Evolutionary conservation across 768 basidiomycete genomes (phyloP), one percentile per base, ranked within the genome.

Genomic region (Tricholoma hemisulphureum): DNA sequence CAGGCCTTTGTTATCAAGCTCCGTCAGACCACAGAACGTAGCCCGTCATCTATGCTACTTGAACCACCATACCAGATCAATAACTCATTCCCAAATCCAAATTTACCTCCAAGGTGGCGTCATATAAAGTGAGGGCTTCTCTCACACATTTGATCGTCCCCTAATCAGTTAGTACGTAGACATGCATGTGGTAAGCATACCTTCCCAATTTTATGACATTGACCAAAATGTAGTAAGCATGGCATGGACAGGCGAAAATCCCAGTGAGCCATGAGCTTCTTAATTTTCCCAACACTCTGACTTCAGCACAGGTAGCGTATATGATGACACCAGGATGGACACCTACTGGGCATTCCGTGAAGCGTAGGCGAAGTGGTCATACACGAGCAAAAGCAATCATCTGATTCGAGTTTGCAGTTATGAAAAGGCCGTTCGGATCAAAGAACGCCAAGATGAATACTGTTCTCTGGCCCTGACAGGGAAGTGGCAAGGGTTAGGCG

Each of bases 1-100:
- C 89, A 90, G 67, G 91, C 85, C 0, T 88, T 84, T 69, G 79
- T 84, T 26, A 87, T 94, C 61, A 95, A 94, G 72, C 81, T 91
- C 24, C 83, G 93, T 16, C 80, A 81, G 55, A 91, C 91, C 0
- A 65, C 73, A 4, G 89, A 91, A 60, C 83, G 86, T 45, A 87
- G 87, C 0, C 80, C 91, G 2, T 81, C 83, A 5, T 84, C 86
- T 0, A 87, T 90, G 86, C 73, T 91, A 9, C 72, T 95, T 23
- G 92, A 94, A 61, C 84, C 87, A 6, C 89, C 91, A 0, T 86
- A 80, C 60, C 77, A 80, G 31, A 76, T 89, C 57, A 82, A 88
- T 63, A 67, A 61, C 16, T 75, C 85, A 52, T 73, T 74, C 51
- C 70, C 77, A 5, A 75, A 84, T 60, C 69, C 74, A 34, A 67